These are phyloP conservation scores for Lachnellula suecica DNA, from an alignment of 2,329 filamentous ascomycete species.

Conservation along the genomic window DNA sequence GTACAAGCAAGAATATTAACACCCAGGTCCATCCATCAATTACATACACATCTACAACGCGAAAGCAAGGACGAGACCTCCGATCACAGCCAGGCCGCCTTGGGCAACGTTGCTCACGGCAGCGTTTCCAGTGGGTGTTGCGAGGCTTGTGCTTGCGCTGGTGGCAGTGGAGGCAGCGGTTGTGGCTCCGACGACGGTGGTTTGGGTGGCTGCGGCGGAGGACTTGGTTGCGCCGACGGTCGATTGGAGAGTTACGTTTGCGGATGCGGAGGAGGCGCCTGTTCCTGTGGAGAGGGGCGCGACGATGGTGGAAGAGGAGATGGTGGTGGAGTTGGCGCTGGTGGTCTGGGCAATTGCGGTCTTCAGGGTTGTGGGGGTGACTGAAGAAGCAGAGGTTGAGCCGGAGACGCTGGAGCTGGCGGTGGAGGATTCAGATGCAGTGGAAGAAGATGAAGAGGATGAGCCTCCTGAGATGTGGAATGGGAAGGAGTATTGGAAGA, in stretches of 20 bases:
- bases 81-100: slow-evolving; percentile 22
- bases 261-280: too few species aligned
- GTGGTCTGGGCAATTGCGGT: slow-evolving; percentile 46
- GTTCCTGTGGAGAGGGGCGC: too few species aligned
- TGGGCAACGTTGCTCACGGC: slow-evolving; percentile 13
- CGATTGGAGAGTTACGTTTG: too few species aligned
- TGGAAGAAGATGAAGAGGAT: slow-evolving; percentile 6
- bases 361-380: background rate
- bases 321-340: background rate
- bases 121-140: too few species aligned
- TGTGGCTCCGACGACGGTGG: slow-evolving; percentile 24
- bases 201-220: slow-evolving; percentile 3
- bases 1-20: background rate
- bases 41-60: slow-evolving; percentile 18
- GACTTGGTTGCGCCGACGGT: slow-evolving; percentile 32
- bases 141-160: too few species aligned
- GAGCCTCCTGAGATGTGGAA: slow-evolving; percentile 39
- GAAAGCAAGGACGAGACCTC: slow-evolving; percentile 24
- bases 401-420: background rate
- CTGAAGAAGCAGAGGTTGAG: slow-evolving; percentile 1
- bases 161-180: background rate
- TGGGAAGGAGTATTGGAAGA: slow-evolving; percentile 64
- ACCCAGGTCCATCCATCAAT: background rate
- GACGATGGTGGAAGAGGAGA: slow-evolving; percentile 1
- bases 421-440: slow-evolving; percentile 3